Percentiles rank a stretch among this genome's conserved stretches.
Evolutionary conservation across 1,284 basidiomycete species (phyloP).

Genomic region (Rhodotorula sp.): DNA sequence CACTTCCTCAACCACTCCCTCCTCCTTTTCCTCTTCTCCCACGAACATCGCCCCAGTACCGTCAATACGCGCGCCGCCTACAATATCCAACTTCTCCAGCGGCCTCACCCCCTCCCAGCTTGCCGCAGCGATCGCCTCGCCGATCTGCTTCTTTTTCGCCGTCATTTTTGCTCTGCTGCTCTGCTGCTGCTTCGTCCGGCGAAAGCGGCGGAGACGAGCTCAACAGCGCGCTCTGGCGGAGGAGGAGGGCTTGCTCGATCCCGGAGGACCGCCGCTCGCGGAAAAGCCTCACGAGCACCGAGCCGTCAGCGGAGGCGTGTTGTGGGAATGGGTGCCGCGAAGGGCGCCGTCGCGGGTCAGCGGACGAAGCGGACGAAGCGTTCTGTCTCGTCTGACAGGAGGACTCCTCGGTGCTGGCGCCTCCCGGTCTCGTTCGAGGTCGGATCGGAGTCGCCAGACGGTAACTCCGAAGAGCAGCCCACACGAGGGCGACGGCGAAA

Average conservation of each 20-base stretch:
- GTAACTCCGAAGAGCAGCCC: background rate
- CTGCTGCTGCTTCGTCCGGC: slow-evolving; percentile 6
- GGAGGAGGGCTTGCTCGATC: slow-evolving; percentile 1
- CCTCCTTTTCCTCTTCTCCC: background rate
- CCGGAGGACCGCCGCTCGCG: background rate
- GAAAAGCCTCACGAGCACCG: background rate
- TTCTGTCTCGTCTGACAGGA: slow-evolving; percentile 1
- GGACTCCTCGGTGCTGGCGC: background rate
- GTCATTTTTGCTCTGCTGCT: slow-evolving; percentile 16
- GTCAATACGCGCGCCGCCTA: background rate
- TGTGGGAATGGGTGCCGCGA: slow-evolving; percentile 12
- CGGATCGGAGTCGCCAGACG: background rate
- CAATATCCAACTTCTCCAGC: background rate
- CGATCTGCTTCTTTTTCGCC: slow-evolving; percentile 28
- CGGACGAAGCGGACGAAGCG: slow-evolving; percentile 1
- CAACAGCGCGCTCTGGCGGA: background rate
- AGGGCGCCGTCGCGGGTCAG: background rate
- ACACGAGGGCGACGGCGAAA: background rate
- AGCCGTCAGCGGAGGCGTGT: background rate
- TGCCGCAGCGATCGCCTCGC: slow-evolving; percentile 23
- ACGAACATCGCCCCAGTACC: background rate
- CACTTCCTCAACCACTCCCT: background rate
- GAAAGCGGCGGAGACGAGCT: background rate
- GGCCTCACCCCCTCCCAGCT: slow-evolving; percentile 16
- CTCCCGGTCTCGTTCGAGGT: background rate